Conservation (phyloP, 306 rosid genomes). For the Medicago arabica region DNA sequence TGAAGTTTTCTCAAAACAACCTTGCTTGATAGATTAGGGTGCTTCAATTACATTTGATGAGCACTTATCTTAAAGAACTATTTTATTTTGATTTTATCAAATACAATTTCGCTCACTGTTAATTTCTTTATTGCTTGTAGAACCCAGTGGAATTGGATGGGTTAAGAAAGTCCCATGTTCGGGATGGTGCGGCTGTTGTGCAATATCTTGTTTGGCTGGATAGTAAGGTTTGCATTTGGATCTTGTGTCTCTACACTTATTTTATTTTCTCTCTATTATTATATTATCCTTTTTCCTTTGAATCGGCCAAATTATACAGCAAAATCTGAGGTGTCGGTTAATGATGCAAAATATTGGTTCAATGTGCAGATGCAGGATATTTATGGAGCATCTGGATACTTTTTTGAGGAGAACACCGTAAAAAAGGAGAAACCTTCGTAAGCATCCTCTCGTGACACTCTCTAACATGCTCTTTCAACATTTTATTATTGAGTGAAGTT, state of each 20-base stretch:
- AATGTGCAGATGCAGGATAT: slow-evolving; percentile 82
- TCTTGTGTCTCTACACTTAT: slow-evolving; percentile 27
- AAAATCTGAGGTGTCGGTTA: slow-evolving; percentile 21
- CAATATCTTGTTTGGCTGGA: slow-evolving; percentile 98
- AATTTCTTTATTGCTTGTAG: slow-evolving; percentile 50
- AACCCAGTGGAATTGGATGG: slow-evolving; percentile 92
- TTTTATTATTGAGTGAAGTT: slow-evolving; percentile 1
- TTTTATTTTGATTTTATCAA: background rate
- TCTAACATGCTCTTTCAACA: slow-evolving; percentile 6
- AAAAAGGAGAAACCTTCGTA: slow-evolving; percentile 64
- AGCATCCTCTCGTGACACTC: slow-evolving; percentile 40
- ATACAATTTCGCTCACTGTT: slow-evolving; percentile 13
- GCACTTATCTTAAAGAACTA: background rate
- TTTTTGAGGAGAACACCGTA: slow-evolving; percentile 55
- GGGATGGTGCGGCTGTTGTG: slow-evolving; percentile 97
- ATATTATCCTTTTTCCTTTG: slow-evolving; percentile 9
- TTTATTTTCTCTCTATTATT: slow-evolving; percentile 15
- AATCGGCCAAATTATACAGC: background rate
- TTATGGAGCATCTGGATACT: slow-evolving; percentile 96
- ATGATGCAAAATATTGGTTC: slow-evolving; percentile 46
- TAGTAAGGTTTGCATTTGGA: slow-evolving; percentile 62
- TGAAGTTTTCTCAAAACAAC: slow-evolving; percentile 21
- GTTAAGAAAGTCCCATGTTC: slow-evolving; percentile 77
- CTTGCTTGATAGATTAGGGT: slow-evolving; percentile 6
- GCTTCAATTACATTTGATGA: background rate